These are phyloP conservation scores for Boletus edulis DNA, from an alignment of 768 basidiomycete genomes.

Conservation along the genomic window DNA sequence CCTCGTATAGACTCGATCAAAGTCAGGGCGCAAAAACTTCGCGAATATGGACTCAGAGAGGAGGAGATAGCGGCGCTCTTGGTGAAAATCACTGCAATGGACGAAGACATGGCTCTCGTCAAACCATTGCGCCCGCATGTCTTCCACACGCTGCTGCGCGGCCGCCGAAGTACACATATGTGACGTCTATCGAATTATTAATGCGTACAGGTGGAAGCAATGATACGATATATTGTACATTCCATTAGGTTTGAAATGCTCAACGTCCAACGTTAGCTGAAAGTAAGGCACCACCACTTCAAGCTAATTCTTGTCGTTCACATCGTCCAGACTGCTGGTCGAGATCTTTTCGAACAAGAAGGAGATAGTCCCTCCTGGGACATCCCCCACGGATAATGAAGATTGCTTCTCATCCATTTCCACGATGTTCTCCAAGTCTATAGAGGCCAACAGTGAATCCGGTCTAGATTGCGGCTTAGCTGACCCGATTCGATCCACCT, in stretches of 20 bases:
- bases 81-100: conserved; percentile 20
- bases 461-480: conserved; percentile 25
- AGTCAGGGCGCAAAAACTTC: conserved; percentile 23
- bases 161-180: conserved; percentile 10
- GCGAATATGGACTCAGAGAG: conserved; percentile 25
- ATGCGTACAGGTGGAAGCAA: neutral
- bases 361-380: conserved; percentile 67
- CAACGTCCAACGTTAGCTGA: neutral
- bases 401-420: conserved; percentile 34
- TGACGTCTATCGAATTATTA: conserved; percentile 4
- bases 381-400: conserved; percentile 41
- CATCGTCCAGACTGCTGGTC: conserved; percentile 8
- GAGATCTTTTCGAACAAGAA: conserved; percentile 72
- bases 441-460: conserved; percentile 37
- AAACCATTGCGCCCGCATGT: conserved; percentile 1
- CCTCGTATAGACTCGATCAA: conserved; percentile 22
- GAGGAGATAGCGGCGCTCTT: conserved; percentile 19
- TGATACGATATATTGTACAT: neutral
- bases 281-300: neutral
- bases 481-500: conserved; percentile 5
- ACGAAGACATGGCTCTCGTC: conserved; percentile 17
- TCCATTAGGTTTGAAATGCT: neutral
- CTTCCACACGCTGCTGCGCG: conserved; percentile 2
- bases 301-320: neutral
- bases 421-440: conserved; percentile 47